Base-by-base conservation (phyloP, 768 basidiomycete genomes). In the Nevesoporus exiguus region DNA sequence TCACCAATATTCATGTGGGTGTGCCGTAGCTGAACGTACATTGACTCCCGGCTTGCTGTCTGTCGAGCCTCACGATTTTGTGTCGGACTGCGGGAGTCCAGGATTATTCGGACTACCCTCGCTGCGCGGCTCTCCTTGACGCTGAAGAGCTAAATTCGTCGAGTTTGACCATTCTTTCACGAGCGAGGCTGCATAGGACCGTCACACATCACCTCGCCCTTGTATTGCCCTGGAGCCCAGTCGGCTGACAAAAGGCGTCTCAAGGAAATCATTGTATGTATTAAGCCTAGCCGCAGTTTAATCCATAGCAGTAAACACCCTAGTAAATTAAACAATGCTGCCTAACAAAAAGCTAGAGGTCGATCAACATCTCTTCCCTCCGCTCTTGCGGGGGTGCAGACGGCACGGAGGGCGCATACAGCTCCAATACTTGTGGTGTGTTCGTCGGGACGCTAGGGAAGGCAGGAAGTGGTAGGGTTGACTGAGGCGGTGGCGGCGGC, bases 51-150 rank as follows among this genome's bases (percentile, higher is more conserved):
- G 84, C 7, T 80, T 85, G n/a, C 76, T 80, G 2, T 75, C 79
- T 2, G 66, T 76, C 33, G 78, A 79, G 49, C 75, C 84, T 15
- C 78, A 75, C 17, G 70, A 85, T 14, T 66, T 81, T 21, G 80
- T 84, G n/a, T 83, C 82, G 24, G 77, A 76, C 9, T 70, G 68
- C 49, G 68, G 71, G 39, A 82, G 78, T 49, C 83, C 81, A 22
- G 86, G 88, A 17, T 66, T 92, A 45, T 91, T 90, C 64, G 88
- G 89, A 22, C 86, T 87, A 19, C 44, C n/a, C 33, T 81, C 85
- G 14, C 83, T 82, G 11, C 69, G 76, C 33, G 67, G 67, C 45
- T 72, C 30, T 9, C 11, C 24, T 7, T 13, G 17, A 24, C 22
- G 11, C 8, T 42, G 40, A 42, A 24, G 40, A 41, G 14, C 1